These are phyloP conservation scores for Gonapodya prolifera DNA, from an alignment of 192 early-diverging fungal genomes.

Conservation along the genomic window DNA sequence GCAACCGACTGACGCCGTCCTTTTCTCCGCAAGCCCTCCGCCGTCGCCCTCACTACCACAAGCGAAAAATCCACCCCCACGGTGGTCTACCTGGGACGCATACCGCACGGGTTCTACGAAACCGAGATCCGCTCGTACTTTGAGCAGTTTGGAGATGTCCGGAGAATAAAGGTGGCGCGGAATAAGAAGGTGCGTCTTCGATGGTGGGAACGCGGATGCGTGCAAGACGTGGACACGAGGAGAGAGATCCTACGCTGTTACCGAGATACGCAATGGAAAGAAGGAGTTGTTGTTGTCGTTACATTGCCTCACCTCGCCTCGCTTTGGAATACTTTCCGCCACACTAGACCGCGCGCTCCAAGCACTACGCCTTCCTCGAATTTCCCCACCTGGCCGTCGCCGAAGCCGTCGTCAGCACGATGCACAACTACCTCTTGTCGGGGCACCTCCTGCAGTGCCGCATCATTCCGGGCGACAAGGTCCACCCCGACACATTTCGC, in stretches of 20 bases:
- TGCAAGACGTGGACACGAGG: no score
- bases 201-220: neutral
- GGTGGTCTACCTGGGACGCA: slow-evolving; percentile 76
- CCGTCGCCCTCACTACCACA: no score
- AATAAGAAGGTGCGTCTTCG: slow-evolving; percentile 50
- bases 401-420: slow-evolving; percentile 83
- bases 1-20: neutral
- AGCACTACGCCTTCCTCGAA: slow-evolving; percentile 92
- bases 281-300: neutral
- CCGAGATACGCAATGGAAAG: no score
- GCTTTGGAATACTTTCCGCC: neutral
- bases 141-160: slow-evolving; percentile 80
- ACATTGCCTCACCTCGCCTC: no score
- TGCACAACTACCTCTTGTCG: slow-evolving; percentile 88
- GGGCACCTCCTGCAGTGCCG: slow-evolving; percentile 62
- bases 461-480: slow-evolving; percentile 50
- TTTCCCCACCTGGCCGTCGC: slow-evolving; percentile 72
- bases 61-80: slow-evolving; percentile 43
- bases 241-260: no score
- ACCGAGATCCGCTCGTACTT: slow-evolving; percentile 84
- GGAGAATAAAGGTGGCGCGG: slow-evolving; percentile 61
- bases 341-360: slow-evolving; percentile 64
- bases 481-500: slow-evolving; percentile 63
- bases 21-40: neutral
- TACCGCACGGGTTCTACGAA: slow-evolving; percentile 96